These are phyloP conservation scores for Euphorbia pulcherrima DNA, from an alignment of 345 rosid species.

Conservation along the genomic window DNA sequence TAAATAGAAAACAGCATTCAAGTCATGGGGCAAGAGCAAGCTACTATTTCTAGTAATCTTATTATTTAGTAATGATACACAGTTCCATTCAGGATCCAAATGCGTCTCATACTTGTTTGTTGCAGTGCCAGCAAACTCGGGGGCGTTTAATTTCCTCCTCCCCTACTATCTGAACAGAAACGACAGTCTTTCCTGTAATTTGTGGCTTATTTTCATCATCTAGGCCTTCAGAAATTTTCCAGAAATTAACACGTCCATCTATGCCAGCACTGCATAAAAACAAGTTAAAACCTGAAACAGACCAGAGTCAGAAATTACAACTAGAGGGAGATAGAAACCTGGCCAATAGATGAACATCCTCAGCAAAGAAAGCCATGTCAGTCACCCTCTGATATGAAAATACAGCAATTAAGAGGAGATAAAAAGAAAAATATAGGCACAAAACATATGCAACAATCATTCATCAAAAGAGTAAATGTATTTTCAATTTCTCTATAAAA, in stretches of 20 bases:
- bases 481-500: not conserved
- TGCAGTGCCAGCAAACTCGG: conserved; percentile 87
- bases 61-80: too few relatives aligned
- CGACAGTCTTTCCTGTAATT: conserved; percentile 53
- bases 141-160: conserved; percentile 60
- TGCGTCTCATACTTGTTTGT: conserved; percentile 95
- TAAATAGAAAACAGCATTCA: too few relatives aligned
- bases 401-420: not conserved
- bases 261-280: conserved; percentile 52
- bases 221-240: conserved; percentile 76
- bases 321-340: too few relatives aligned
- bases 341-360: conserved; percentile 90
- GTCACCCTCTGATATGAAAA: conserved; percentile 60
- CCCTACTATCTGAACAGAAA: conserved; percentile 61
- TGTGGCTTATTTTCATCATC: conserved; percentile 69
- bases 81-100: too few relatives aligned
- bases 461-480: not conserved
- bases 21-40: too few relatives aligned
- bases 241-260: conserved; percentile 68
- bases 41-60: too few relatives aligned
- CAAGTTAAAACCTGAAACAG: conserved; percentile 15
- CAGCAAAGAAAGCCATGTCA: conserved; percentile 91
- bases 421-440: too few relatives aligned
- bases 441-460: not conserved
- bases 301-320: too few relatives aligned